Evolutionary conservation across 2,329 filamentous ascomycete species (phyloP), one percentile per base, ranked within the genome.

Genomic region (Xylariaceae sp.): DNA sequence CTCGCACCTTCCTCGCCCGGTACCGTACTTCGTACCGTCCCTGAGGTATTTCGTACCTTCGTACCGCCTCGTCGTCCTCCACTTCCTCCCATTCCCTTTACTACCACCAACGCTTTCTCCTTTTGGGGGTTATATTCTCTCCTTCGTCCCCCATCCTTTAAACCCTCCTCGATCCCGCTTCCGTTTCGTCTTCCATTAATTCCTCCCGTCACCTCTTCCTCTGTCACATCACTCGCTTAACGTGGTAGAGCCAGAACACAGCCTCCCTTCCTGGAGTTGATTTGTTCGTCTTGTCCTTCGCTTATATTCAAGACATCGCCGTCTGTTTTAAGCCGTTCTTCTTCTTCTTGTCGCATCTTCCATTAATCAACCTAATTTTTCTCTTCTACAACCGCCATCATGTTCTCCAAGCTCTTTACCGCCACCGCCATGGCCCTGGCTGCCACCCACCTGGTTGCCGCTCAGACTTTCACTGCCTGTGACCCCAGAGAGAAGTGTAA

Each of bases 401-500:
- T 80, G 76, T 69, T 81, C 63, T 72, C 76, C 73, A 82, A 79
- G 70, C 54, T 78, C 56, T 61, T 81, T 60, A 74, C 77, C 57
- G 68, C 75, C 61, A 74, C 79, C 56, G 74, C 76, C 42, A 70
- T 81, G 75, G 76, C 77, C 64, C 73, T 84, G 11, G 77, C 80
- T 65, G 76, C 81, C 62, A 76, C 78, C 48, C 68, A 73, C 61
- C 65, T 83, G 65, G 81, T 77, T 59, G 74, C 78, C 61, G 82
- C 80, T 57, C 82, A 85, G 77, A 85, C 82, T 61, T 78, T 68
- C 67, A 83, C 81, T n/a, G 69, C 70, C 10, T 85, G 82, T 73
- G 77, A 85, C 71, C 82, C 82, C 53, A 74, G 76, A 56, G 73
- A 83, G 75, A 76, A 78, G 73, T 75, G 78, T 80, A 69, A 68